Evolutionary conservation across 306 rosid species (phyloP).

Genomic region (Sesbania bispinosa): DNA sequence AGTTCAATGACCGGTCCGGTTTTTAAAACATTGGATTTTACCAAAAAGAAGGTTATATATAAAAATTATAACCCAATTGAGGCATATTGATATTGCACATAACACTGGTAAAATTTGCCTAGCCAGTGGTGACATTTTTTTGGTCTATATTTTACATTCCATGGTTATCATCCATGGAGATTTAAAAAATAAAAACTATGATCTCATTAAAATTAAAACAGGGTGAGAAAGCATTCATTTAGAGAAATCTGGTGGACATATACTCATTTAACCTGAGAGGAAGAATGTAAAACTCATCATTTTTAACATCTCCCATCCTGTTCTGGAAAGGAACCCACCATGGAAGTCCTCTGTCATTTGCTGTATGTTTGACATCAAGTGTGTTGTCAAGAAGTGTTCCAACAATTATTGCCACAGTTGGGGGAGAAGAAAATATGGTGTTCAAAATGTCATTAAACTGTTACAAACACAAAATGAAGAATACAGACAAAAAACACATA

Average conservation of each 20-base stretch:
- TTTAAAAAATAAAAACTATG: too few species aligned
- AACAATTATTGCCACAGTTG: conserved; percentile 76
- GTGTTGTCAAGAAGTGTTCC: conserved; percentile 85
- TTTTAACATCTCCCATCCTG: conserved; percentile 74
- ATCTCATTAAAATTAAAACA: conserved; percentile 2
- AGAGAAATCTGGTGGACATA: conserved; percentile 63
- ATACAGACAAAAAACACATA: too few species aligned
- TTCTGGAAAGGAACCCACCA: conserved; percentile 88
- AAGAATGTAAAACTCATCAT: conserved; percentile 64
- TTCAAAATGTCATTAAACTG: conserved; percentile 88
- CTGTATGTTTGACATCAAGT: conserved; percentile 46
- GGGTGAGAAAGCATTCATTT: conserved; percentile 8
- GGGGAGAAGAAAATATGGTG: conserved; percentile 86
- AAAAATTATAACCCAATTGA: too few species aligned
- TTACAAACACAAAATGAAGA: conserved; percentile 10
- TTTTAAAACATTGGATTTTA: too few species aligned
- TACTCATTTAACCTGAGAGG: conserved; percentile 65
- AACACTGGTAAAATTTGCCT: conserved; percentile 11
- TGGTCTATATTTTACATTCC: too few species aligned
- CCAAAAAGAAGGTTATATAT: too few species aligned
- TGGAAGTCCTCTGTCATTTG: conserved; percentile 66
- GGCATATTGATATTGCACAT: too few species aligned
- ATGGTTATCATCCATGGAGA: not conserved
- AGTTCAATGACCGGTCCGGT: too few species aligned
- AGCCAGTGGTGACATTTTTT: too few species aligned